Evolutionary conservation across 352 stramenopile species (phyloP).

Genomic region (Globisporangium sylvaticum): DNA sequence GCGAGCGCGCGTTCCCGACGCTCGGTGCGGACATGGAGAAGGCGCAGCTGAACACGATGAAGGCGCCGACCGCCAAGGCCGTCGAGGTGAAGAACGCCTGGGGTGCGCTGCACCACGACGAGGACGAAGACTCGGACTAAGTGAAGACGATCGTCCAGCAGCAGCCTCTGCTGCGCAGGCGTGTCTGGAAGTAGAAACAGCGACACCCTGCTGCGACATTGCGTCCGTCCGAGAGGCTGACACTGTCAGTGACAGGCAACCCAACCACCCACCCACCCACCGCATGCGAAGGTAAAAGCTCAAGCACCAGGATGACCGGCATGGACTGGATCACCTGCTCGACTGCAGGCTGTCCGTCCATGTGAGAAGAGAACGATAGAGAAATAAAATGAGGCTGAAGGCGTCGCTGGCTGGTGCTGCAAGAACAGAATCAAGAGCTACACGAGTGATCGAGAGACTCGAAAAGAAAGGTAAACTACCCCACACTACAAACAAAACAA

Average conservation of each 20-base stretch:
- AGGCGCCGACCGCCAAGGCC: slow-evolving; percentile 48
- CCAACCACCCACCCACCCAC: neutral
- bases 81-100: slow-evolving; percentile 76
- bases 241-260: too few relatives aligned
- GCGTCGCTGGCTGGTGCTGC: neutral
- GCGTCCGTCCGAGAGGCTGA: neutral
- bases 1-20: slow-evolving; percentile 74
- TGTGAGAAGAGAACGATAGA: neutral
- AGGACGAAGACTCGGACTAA: slow-evolving; percentile 61
- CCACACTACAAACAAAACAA: slow-evolving; percentile 3
- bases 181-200: slow-evolving; percentile 1
- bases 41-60: slow-evolving; percentile 59
- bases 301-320: neutral
- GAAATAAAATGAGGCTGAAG: neutral
- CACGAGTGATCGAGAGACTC: neutral
- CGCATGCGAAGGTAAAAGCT: too few relatives aligned
- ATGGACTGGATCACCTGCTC: neutral
- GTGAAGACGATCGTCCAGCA: neutral
- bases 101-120: slow-evolving; percentile 57
- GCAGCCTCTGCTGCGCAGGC: neutral
- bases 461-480: slow-evolving; percentile 1
- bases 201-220: neutral
- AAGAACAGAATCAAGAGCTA: neutral
- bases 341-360: neutral
- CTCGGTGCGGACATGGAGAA: slow-evolving; percentile 50